A percentile compares a stretch with the other conserved stretches of the same genome.
phyloP scores from a whole-genome alignment of 2,329 filamentous ascomycete genomes.

The Paramyrothecium sp. region DNA sequence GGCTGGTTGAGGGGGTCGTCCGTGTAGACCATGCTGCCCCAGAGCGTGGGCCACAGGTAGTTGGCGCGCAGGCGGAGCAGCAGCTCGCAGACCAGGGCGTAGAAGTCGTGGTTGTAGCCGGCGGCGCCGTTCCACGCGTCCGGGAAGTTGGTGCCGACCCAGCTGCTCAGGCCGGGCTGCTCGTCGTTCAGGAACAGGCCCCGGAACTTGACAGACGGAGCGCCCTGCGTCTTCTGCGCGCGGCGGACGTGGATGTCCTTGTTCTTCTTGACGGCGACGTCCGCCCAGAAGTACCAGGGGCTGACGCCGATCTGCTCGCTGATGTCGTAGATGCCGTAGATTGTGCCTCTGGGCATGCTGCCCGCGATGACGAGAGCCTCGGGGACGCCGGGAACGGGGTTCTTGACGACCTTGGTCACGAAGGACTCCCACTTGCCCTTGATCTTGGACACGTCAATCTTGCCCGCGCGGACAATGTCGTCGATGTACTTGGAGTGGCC shows the following conservation, averaged over 20 bases:
- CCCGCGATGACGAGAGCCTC: slow-evolving; percentile 55
- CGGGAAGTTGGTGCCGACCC: slow-evolving; percentile 45
- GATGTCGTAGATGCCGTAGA: slow-evolving; percentile 59
- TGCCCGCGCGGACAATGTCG: slow-evolving; percentile 49
- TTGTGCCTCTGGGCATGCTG: slow-evolving; percentile 57
- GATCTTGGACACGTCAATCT: slow-evolving; percentile 56
- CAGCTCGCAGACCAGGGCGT: slow-evolving; percentile 68
- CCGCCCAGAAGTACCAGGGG: slow-evolving; percentile 59
- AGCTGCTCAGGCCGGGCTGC: slow-evolving; percentile 46
- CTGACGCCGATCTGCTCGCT: slow-evolving; percentile 59
- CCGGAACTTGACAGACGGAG: slow-evolving; percentile 58
- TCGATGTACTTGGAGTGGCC: slow-evolving; percentile 64
- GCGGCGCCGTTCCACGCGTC: slow-evolving; percentile 39
- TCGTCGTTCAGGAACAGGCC: slow-evolving; percentile 62
- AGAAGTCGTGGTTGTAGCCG: slow-evolving; percentile 64
- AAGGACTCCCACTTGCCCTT: slow-evolving; percentile 70
- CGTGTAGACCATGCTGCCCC: slow-evolving; percentile 70
- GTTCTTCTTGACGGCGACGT: slow-evolving; percentile 48
- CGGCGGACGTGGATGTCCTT: slow-evolving; percentile 46
- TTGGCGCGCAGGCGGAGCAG: slow-evolving; percentile 69
- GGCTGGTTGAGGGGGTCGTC: slow-evolving; percentile 69
- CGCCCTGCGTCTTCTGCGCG: slow-evolving; percentile 28
- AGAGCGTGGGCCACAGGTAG: slow-evolving; percentile 73
- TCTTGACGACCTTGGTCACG: slow-evolving; percentile 51
- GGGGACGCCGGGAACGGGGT: slow-evolving; percentile 38